Percentiles rank a stretch among this genome's conserved stretches.
These are phyloP conservation scores for Fusarium xylarioides DNA, from an alignment of 2,329 filamentous ascomycete species.

Conservation along the genomic window DNA sequence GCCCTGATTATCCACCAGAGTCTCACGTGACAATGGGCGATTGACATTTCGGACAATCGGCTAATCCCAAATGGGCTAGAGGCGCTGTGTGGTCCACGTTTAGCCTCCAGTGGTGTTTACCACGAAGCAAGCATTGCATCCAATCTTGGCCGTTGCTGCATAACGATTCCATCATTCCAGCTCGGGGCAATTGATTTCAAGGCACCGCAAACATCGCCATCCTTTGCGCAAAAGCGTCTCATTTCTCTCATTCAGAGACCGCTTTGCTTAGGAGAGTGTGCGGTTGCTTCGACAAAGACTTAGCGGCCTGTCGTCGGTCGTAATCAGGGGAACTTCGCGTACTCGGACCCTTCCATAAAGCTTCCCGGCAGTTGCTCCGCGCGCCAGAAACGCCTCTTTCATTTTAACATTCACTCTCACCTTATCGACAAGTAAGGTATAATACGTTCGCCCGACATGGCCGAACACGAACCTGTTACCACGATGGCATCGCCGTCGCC, in stretches of 20 bases:
- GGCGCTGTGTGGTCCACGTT: background rate
- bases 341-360: constrained; percentile 19
- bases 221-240: constrained; percentile 29
- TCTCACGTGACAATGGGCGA: constrained; percentile 42
- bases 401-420: constrained; percentile 24
- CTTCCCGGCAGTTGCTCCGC: constrained; percentile 26
- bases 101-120: constrained; percentile 27
- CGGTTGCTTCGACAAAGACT: constrained; percentile 24
- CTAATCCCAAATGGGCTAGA: background rate
- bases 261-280: constrained; percentile 17
- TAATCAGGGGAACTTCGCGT: constrained; percentile 37
- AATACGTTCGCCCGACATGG: constrained; percentile 35
- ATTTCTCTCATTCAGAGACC: constrained; percentile 15
- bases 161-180: constrained; percentile 41
- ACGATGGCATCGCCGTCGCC: constrained; percentile 58
- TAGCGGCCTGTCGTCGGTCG: constrained; percentile 14
- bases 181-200: constrained; percentile 7
- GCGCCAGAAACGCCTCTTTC: constrained; percentile 30
- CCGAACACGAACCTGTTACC: constrained; percentile 42
- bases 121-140: constrained; percentile 20
- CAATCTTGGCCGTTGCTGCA: constrained; percentile 37
- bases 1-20: background rate
- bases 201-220: constrained; percentile 23
- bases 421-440: background rate
- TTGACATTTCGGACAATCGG: constrained; percentile 2